Evolutionary conservation across 805 yeast genomes (phyloP).

Genomic region (Saccharomycopsis guyanensis): DNA sequence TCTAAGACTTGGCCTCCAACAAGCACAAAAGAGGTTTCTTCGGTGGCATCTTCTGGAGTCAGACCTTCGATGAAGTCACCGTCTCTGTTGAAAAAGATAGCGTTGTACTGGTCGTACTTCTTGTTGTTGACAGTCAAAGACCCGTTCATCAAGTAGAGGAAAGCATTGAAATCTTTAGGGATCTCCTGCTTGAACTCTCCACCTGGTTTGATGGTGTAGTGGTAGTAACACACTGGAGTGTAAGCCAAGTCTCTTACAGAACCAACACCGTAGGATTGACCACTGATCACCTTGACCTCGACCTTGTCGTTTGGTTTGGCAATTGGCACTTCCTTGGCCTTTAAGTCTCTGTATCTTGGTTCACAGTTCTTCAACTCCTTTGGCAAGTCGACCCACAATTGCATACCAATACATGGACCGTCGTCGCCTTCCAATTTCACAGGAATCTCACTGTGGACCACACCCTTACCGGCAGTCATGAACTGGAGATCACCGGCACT

Average conservation of each 20-base stretch:
- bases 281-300: conserved; percentile 66
- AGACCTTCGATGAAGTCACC: conserved; percentile 56
- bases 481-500: conserved; percentile 82
- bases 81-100: conserved; percentile 59
- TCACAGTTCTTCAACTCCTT: conserved; percentile 48
- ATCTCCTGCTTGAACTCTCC: conserved; percentile 55
- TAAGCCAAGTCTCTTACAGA: conserved; percentile 70
- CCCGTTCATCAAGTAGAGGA: conserved; percentile 63
- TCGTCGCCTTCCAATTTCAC: conserved; percentile 38
- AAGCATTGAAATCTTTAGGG: conserved; percentile 55
- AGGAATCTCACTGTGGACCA: conserved; percentile 85
- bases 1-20: conserved; percentile 69
- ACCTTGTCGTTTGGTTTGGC: conserved; percentile 59
- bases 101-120: conserved; percentile 37
- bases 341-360: conserved; percentile 67
- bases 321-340: conserved; percentile 40
- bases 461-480: conserved; percentile 90
- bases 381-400: conserved; percentile 85
- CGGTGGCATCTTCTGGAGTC: conserved; percentile 35
- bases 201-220: conserved; percentile 56
- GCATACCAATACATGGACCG: conserved; percentile 59
- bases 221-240: conserved; percentile 73
- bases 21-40: conserved; percentile 55
- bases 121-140: conserved; percentile 40
- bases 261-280: conserved; percentile 67